These are phyloP conservation scores for Euphrasia confusa DNA, from an alignment of 257 asterid species.

Conservation along the genomic window DNA sequence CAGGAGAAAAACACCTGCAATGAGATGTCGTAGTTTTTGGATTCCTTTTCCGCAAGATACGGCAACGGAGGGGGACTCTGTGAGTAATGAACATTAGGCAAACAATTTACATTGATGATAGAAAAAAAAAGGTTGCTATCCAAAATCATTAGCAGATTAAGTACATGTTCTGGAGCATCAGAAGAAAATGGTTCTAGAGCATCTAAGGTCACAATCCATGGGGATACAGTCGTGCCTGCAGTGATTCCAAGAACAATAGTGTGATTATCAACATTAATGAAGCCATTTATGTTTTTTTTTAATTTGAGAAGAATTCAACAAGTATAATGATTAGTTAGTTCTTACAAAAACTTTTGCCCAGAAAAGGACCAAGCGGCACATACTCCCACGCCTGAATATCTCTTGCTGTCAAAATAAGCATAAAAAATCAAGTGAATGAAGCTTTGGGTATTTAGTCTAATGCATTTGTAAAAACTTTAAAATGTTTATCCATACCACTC, in stretches of 20 bases:
- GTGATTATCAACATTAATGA: not conserved
- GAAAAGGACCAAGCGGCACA: constrained; percentile 95
- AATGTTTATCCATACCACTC: constrained; percentile 83
- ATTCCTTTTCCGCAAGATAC: constrained; percentile 69
- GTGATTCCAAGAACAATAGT: constrained; percentile 19
- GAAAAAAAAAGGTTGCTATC: not conserved
- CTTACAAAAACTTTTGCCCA: constrained; percentile 92
- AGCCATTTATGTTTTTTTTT: not conserved
- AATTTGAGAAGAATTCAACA: constrained; percentile 5
- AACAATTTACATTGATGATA: constrained; percentile 4
- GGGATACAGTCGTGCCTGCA: constrained; percentile 86
- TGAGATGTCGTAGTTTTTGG: constrained; percentile 81
- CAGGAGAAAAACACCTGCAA: constrained; percentile 55
- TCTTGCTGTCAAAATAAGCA: constrained; percentile 63
- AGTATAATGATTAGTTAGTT: constrained; percentile 1
- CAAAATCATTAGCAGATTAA: constrained; percentile 8
- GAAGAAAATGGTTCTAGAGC: constrained; percentile 80
- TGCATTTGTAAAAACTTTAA: constrained; percentile 85
- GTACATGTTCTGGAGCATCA: constrained; percentile 73
- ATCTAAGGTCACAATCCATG: constrained; percentile 97
- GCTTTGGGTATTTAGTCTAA: not conserved
- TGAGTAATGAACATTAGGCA: constrained; percentile 23
- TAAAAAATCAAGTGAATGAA: not conserved
- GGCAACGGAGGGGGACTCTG: constrained; percentile 88
- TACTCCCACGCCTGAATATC: constrained; percentile 98